These are phyloP conservation scores for Prorocentrum cordatum DNA, from an alignment of 169 alveolate species.

Conservation along the genomic window DNA sequence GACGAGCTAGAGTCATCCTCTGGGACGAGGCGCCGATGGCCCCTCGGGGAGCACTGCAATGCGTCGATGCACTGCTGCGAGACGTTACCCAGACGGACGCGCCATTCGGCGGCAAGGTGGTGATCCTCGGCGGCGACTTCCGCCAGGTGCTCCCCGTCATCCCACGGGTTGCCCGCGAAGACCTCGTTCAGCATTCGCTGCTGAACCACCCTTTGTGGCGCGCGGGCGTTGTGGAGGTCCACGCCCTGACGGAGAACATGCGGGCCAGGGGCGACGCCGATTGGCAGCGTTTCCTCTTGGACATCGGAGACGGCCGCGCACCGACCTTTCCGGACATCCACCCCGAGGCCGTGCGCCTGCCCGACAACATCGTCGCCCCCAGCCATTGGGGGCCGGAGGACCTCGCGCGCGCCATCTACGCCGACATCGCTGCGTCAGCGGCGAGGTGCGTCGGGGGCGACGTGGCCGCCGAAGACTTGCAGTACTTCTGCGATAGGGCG, in stretches of 20 bases:
- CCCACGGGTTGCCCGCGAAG: background rate
- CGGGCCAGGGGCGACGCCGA: background rate
- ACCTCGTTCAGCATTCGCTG: background rate
- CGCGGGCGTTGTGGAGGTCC: background rate
- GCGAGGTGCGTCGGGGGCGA: background rate
- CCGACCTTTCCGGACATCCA: background rate
- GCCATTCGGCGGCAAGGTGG: slow-evolving; percentile 3
- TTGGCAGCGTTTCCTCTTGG: background rate
- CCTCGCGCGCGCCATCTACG: background rate
- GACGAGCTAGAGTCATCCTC: background rate
- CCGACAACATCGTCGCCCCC: background rate
- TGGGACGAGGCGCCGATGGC: background rate
- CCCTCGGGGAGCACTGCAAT: background rate
- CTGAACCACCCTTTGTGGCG: background rate
- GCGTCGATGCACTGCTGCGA: background rate
- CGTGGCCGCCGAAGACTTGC: background rate
- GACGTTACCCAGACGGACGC: background rate
- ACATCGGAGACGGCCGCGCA: background rate
- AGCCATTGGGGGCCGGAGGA: background rate
- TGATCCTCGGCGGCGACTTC: background rate
- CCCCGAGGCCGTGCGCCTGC: background rate
- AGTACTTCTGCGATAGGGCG: background rate
- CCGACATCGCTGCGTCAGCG: background rate
- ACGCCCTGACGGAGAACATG: background rate
- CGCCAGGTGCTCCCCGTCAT: background rate